Base-by-base conservation (phyloP, 176 grass and related monocot genomes). In the Zoysia japonica region DNA sequence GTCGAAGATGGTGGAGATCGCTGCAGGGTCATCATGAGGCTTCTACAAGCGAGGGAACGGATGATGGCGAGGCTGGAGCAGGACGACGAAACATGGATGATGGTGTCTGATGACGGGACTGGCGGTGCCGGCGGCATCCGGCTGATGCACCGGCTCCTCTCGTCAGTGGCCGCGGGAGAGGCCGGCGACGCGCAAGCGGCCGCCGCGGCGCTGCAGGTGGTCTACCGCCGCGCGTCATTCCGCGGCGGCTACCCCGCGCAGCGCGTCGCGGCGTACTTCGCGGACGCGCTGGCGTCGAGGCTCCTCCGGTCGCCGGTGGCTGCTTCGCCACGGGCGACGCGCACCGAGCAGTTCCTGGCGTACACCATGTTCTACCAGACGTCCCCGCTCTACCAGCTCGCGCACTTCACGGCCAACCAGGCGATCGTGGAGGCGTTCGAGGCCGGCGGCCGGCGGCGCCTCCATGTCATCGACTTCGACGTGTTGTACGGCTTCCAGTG, bases 331-430 rank as follows among this genome's bases (percentile, higher is more conserved):
- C 1, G 38, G 45, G 2, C 85, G 9, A 47, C 68, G 15, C 56
- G 59, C 6, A 59, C 70, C 35, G 86, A 90, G 51, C 77, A 69
- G 79, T 87, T 97, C 70, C 82, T 84, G 38, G 87, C 89, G 40
- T 88, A 88, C 85, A 94, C 87, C 64, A 88, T 88, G 68, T 85
- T 90, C 80, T 97, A 94, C 80, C 75, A 86, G 82, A 83, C 84
- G 64, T 87, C 89, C 16, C 94, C 89, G 19, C 67, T 86, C 46
- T 88, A 84, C 76, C 91, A 97, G 79, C 88, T 97, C 49, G 87
- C 91, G 60, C 94, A 97, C 75, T 97, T 97, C 90, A 90, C 91
- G 12, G 91, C 94, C 9, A 97, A 97, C 88, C 94, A 97, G 85
- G 92, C 87, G n/a, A 94, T 97, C 63, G 63, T 94, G 0, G 94